Evolutionary conservation across 2,329 filamentous ascomycete genomes (phyloP).

Genomic region (Mariannaea sp.): DNA sequence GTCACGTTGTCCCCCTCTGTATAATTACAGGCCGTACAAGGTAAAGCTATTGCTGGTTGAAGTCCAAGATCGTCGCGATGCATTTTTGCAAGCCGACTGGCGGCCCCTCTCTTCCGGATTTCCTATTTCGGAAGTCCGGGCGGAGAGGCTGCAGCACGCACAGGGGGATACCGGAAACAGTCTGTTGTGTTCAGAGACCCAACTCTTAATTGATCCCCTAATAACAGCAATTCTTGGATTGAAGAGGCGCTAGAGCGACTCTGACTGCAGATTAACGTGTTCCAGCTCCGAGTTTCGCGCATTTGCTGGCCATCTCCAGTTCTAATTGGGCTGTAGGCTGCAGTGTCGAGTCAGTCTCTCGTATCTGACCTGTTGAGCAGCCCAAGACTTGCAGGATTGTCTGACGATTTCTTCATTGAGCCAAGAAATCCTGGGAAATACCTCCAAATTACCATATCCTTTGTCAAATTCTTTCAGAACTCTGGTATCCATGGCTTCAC

Average conservation of each 20-base stretch:
- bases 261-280: not conserved
- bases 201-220: too few species aligned
- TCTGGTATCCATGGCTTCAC: constrained; percentile 29
- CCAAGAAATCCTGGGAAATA: too few species aligned
- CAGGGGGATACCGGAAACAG: constrained; percentile 13
- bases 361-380: too few species aligned
- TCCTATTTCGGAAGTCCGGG: constrained; percentile 18
- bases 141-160: not conserved
- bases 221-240: not conserved
- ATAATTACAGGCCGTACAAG: constrained; percentile 6
- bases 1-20: constrained; percentile 5
- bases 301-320: not conserved
- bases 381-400: too few species aligned
- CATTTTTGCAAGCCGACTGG: constrained; percentile 1
- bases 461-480: too few species aligned
- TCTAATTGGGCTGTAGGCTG: too few species aligned
- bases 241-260: not conserved
- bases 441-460: too few species aligned
- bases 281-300: not conserved
- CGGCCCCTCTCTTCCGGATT: constrained; percentile 9
- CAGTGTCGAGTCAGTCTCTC: too few species aligned
- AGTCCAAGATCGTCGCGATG: too few species aligned
- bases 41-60: too few species aligned
- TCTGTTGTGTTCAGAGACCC: too few species aligned
- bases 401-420: too few species aligned